Evolutionary conservation across 805 yeast genomes (phyloP), one percentile per base, ranked within the genome.

Genomic region (Ogataea saltuana): DNA sequence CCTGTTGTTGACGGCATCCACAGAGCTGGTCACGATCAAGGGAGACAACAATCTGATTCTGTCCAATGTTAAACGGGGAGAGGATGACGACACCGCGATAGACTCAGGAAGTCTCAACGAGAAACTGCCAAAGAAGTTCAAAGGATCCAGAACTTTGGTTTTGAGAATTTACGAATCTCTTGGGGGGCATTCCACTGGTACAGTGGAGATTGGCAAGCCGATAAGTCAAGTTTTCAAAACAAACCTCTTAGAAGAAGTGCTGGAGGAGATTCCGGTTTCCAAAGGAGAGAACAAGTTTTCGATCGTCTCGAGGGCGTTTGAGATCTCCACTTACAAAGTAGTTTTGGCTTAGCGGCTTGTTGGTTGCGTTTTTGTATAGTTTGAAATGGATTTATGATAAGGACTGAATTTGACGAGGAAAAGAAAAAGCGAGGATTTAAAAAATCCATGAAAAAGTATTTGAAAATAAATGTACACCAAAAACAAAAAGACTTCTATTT

Each of bases 31-130:
- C 12, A 32, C 49, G 1, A 43, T 74, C 40, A 39, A 58, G 7
- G 85, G 88, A 16, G 80, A 78, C 46, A 66, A 67, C 6, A 78
- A 81, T 46, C 67, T 91, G 42, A 74, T 90, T 6, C 62, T 91
- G 37, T 80, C 91, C 4, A 81, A 87, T 51, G 64, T 93, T 37
- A 93, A 93, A 67, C 77, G 98, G 54, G 89, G 88, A 10, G 97
- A 90, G 59, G 88, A 85, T 58, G 97, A 91, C 60, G 97, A 91
- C 60, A 55, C 67, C 6, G 60, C 51, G 15, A 54, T 59, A 23
- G 45, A 57, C 15, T 76, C 78, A 43, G 51, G 49, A 3, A 56
- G 59, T 53, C 19, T 49, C n/a, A 41, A 49, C 35, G 29, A 28
- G 7, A 33, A 40, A 8, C 59, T 58, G 25, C 78, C 82, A 8